A percentile compares a stretch with the other conserved stretches of the same genome.
These are phyloP conservation scores for Lecanicillium sp. DNA, from an alignment of 2,329 filamentous ascomycete species.

Conservation along the genomic window DNA sequence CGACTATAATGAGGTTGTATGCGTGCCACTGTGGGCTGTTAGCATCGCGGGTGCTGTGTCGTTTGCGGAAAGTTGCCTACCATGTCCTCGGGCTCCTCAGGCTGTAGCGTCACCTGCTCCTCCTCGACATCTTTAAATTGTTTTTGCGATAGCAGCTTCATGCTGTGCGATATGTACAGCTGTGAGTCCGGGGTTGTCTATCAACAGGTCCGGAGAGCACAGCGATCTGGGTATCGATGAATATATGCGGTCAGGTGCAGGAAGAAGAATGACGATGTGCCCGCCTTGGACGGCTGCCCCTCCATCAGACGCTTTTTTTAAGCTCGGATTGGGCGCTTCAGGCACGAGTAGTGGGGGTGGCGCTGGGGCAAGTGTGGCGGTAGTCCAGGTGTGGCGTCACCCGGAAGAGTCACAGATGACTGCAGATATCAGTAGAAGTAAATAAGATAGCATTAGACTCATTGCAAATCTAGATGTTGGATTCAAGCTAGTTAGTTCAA, in stretches of 20 bases:
- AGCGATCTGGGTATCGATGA: neutral
- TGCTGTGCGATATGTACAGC: no score
- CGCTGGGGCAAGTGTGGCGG: slow-evolving; percentile 8
- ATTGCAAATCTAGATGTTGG: no score
- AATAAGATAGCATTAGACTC: no score
- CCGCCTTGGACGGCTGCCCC: neutral
- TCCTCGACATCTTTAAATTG: slow-evolving; percentile 33
- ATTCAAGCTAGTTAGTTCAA: no score
- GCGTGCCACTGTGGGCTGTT: slow-evolving; percentile 47
- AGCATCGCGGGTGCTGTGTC: neutral
- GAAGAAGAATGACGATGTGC: no score
- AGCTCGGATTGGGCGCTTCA: neutral
- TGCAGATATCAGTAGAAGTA: no score
- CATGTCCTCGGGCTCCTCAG: slow-evolving; percentile 43
- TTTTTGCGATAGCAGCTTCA: slow-evolving; percentile 36
- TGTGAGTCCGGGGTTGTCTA: neutral
- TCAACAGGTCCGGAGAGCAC: neutral
- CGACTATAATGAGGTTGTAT: slow-evolving; percentile 52
- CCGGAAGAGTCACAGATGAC: no score
- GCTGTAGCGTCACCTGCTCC: slow-evolving; percentile 36
- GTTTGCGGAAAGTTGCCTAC: slow-evolving; percentile 22
- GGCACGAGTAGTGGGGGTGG: slow-evolving; percentile 11
- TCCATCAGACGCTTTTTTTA: neutral
- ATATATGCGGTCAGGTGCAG: slow-evolving; percentile 7
- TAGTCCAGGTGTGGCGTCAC: no score